Evolutionary conservation across 108 stramenopile genomes (phyloP), one percentile per base, ranked within the genome.

Genomic region (Asterionellopsis glacialis): DNA sequence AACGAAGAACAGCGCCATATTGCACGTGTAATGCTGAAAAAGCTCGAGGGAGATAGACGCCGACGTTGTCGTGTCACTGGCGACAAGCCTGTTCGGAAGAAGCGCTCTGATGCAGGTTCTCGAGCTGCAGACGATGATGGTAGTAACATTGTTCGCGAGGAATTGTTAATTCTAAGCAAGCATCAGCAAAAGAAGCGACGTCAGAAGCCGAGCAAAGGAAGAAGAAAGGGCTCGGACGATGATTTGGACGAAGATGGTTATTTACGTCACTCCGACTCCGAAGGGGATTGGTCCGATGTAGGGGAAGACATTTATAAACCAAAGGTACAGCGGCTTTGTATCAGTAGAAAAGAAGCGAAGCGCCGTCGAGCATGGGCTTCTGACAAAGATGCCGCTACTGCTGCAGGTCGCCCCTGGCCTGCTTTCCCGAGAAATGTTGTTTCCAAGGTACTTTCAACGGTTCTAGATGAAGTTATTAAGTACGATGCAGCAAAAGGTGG

Each of bases 341-440:
- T 93, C 26, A 87, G 81, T 47, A 52, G 73, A 40, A 88, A 90
- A 58, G 91, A 93, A 61, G 84, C 84, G 9, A 65, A 61, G 39
- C 77, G 88, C n/a, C 77, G 91, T 45, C 75, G 91, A 47, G 84
- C 71, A 43, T 93, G 91, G 91, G 86, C 80, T 42, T 65, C 81
- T 41, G 86, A 77, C 10, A 83, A 87, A 48, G 88, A 88, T 78
- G 82, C 72, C 11, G 73, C 82, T 6, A 75, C 80, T 16, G 85
- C 84, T 44, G 88, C 91, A 23, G 83, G 85, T 44, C 76, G 86
- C 24, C 61, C 88, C 14, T 93, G 91, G 91, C 91, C 91, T 27
- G 83, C 80, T 14, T 81, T 93, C 64, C 91, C 91, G 42, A 73
- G 91, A 18, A 71, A 76, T 40, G 23, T 72, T 3, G 83, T 93